A percentile compares a stretch with the other conserved stretches of the same genome.
Evolutionary conservation across 352 stramenopile species (phyloP).

Genomic region (Globisporangium nunn): DNA sequence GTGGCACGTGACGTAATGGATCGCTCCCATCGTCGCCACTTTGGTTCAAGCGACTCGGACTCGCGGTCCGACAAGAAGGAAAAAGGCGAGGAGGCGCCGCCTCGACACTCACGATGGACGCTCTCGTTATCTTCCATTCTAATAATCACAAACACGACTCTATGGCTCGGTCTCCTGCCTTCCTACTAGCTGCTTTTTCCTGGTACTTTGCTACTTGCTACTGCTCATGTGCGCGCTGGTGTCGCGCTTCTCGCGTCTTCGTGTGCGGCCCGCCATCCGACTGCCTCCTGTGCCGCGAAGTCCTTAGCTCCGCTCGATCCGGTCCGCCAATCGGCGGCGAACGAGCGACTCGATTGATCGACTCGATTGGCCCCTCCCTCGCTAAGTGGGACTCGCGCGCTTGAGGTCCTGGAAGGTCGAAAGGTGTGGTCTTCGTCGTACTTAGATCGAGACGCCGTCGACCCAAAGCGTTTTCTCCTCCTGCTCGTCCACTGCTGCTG

Average conservation of each 20-base stretch:
- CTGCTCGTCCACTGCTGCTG: neutral
- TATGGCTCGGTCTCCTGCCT: neutral
- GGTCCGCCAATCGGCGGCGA: too few relatives aligned
- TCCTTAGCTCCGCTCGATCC: too few relatives aligned
- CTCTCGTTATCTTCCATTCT: neutral
- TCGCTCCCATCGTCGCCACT: neutral
- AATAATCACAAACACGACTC: neutral
- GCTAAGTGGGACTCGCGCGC: neutral
- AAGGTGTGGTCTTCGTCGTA: neutral
- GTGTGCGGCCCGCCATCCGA: too few relatives aligned
- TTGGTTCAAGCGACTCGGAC: neutral
- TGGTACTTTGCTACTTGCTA: neutral
- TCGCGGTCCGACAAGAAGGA: neutral
- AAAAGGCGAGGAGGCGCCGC: neutral
- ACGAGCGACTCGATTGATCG: neutral
- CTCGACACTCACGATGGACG: neutral
- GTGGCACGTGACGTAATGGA: neutral
- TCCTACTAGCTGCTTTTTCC: neutral
- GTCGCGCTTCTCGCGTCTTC: too few relatives aligned
- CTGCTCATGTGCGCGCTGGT: too few relatives aligned
- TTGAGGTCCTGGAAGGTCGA: too few relatives aligned
- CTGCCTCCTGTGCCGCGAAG: too few relatives aligned
- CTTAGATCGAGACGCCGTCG: slow-evolving; percentile 11
- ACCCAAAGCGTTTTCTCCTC: slow-evolving; percentile 12
- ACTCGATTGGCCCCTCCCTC: neutral